A percentile compares a stretch with the other conserved stretches of the same genome.
phyloP scores from a whole-genome alignment of 2,329 filamentous ascomycete species.

The Madurella fahalii region DNA sequence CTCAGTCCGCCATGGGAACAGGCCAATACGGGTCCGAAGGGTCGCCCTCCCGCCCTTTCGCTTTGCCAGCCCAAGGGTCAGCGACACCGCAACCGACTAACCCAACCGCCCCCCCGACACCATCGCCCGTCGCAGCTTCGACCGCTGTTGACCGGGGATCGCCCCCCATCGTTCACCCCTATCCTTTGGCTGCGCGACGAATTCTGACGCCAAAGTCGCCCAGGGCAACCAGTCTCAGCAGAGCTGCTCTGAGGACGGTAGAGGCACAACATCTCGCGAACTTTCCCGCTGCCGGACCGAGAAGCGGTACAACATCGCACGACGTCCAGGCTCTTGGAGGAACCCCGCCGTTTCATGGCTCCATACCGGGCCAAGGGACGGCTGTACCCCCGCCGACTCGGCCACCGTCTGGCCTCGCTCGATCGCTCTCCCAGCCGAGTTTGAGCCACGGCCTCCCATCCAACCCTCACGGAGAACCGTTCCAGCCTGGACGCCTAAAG shows the following conservation, averaged over 20 bases:
- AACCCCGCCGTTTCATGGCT: conserved; percentile 18
- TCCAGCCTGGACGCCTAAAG: conserved; percentile 7
- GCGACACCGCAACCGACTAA: conserved; percentile 32
- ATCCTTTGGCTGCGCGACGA: conserved; percentile 38
- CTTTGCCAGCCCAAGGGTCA: conserved; percentile 27
- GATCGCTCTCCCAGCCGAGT: conserved; percentile 36
- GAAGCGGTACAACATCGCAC: conserved; percentile 15
- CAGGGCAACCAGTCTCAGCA: conserved; percentile 48
- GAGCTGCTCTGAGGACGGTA: conserved; percentile 30
- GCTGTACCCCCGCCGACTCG: conserved; percentile 12
- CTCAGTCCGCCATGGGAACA: conserved; percentile 23
- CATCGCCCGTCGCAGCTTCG: conserved; percentile 18
- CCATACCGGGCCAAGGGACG: conserved; percentile 2
- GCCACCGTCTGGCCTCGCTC: conserved; percentile 27
- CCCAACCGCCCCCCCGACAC: conserved; percentile 8
- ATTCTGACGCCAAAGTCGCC: conserved; percentile 58
- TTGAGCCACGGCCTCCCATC: conserved; percentile 26
- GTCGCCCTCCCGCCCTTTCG: conserved; percentile 26
- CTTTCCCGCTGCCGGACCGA: conserved; percentile 24
- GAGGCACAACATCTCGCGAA: conserved; percentile 29
- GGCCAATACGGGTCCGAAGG: conserved; percentile 24
- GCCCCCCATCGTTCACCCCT: conserved; percentile 29
- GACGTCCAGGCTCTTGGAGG: conserved; percentile 23
- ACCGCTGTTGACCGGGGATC: conserved; percentile 32
- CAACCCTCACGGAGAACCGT: conserved; percentile 18